Conservation (phyloP, 345 rosid genomes). For the Aethionema arabicum region DNA sequence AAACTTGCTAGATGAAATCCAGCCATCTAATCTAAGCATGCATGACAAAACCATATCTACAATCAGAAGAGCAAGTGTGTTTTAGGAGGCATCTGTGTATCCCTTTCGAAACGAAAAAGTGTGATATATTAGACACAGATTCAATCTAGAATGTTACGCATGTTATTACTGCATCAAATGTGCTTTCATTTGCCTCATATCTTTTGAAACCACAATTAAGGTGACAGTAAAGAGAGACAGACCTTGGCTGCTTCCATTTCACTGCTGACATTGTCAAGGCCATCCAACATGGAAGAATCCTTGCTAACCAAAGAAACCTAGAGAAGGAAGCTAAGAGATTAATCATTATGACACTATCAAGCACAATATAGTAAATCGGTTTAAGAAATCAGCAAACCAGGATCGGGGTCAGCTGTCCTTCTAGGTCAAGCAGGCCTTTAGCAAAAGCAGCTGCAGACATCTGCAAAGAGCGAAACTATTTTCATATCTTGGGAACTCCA, state of each 20-base stretch:
- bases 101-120: neutral
- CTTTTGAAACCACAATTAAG: constrained; percentile 19
- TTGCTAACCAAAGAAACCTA: constrained; percentile 99
- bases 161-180: constrained; percentile 1
- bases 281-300: constrained; percentile 99
- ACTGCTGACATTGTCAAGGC: constrained; percentile 87
- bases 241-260: constrained; percentile 99
- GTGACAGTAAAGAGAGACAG: constrained; percentile 28
- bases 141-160: constrained; percentile 13
- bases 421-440: constrained; percentile 98
- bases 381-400: constrained; percentile 56
- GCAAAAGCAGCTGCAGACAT: constrained; percentile 99
- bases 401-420: constrained; percentile 97
- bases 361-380: constrained; percentile 6
- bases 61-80: constrained; percentile 9
- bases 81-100: constrained; percentile 10
- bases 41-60: neutral
- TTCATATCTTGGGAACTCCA: constrained; percentile 17
- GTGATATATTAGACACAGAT: neutral
- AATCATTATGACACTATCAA: constrained; percentile 15
- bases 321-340: constrained; percentile 26
- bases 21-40: constrained; percentile 16
- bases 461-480: constrained; percentile 43
- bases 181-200: constrained; percentile 18
- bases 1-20: constrained; percentile 10